Conservation (phyloP, 2,329 filamentous ascomycete genomes). For the Parafenestella ontariensis region DNA sequence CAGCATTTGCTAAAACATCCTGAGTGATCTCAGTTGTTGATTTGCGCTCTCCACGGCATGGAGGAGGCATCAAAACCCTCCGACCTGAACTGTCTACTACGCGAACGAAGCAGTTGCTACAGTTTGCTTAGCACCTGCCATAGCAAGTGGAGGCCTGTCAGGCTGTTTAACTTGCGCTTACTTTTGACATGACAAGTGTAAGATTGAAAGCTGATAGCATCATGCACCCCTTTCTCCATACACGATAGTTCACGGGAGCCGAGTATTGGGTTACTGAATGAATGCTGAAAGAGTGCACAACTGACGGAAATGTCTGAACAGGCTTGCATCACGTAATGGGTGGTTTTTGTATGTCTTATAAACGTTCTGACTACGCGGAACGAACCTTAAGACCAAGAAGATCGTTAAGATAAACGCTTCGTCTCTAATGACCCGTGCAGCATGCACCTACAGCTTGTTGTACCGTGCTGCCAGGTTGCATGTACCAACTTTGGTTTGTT, state of each 20-base stretch:
- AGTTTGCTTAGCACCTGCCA: too few species aligned
- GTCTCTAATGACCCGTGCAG: neutral
- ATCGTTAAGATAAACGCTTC: neutral
- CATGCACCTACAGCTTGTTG: neutral
- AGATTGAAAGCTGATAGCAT: too few species aligned
- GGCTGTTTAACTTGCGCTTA: neutral
- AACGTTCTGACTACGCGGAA: neutral
- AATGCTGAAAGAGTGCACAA: neutral
- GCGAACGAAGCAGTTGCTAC: too few species aligned
- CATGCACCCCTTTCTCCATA: too few species aligned
- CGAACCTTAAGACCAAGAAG: neutral
- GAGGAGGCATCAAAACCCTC: too few species aligned
- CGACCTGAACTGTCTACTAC: too few species aligned
- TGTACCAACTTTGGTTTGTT: slow-evolving; percentile 3
- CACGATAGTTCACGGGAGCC: neutral
- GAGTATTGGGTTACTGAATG: neutral
- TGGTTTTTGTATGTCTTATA: neutral
- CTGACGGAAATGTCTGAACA: too few species aligned
- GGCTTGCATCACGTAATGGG: neutral
- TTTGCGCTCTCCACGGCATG: too few species aligned
- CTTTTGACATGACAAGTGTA: too few species aligned
- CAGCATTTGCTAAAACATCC: too few species aligned
- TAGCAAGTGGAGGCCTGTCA: neutral
- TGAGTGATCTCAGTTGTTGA: too few species aligned
- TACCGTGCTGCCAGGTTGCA: neutral